A percentile compares a stretch with the other conserved stretches of the same genome.
These are phyloP conservation scores for Diutina rugosa DNA, from an alignment of 1,139 yeast genomes.

Conservation along the genomic window DNA sequence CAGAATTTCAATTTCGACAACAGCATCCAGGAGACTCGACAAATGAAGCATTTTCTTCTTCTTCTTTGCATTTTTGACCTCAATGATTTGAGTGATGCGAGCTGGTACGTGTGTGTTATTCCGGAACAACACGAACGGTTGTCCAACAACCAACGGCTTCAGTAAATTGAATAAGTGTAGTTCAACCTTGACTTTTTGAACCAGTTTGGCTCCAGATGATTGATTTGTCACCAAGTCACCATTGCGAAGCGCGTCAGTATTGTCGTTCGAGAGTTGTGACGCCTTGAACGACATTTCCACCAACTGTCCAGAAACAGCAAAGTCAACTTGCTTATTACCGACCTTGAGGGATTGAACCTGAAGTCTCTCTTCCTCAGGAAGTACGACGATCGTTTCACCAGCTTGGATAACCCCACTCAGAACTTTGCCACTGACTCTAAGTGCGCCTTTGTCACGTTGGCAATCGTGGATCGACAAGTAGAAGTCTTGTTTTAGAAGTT, in stretches of 20 bases:
- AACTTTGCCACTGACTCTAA: conserved; percentile 57
- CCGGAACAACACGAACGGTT: conserved; percentile 71
- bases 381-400: conserved; percentile 55
- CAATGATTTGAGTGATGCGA: conserved; percentile 43
- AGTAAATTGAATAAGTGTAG: conserved; percentile 57
- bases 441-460: conserved; percentile 22
- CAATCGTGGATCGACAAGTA: conserved; percentile 40
- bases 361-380: conserved; percentile 35
- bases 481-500: conserved; percentile 24
- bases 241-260: conserved; percentile 33
- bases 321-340: conserved; percentile 15
- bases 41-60: conserved; percentile 53
- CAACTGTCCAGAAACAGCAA: conserved; percentile 62
- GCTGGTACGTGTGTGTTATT: conserved; percentile 75
- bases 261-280: conserved; percentile 29
- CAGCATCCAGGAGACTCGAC: conserved; percentile 60
- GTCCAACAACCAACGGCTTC: conserved; percentile 70
- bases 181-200: conserved; percentile 39
- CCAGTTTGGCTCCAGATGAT: conserved; percentile 32
- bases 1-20: conserved; percentile 51
- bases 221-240: conserved; percentile 64
- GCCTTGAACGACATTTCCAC: conserved; percentile 44
- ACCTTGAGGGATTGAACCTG: conserved; percentile 21
- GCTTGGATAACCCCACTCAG: conserved; percentile 65
- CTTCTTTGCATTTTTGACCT: conserved; percentile 29